Evolutionary conservation across 331 rosid species (phyloP), one percentile per base, ranked within the genome.

Genomic region (Quercus lobata): DNA sequence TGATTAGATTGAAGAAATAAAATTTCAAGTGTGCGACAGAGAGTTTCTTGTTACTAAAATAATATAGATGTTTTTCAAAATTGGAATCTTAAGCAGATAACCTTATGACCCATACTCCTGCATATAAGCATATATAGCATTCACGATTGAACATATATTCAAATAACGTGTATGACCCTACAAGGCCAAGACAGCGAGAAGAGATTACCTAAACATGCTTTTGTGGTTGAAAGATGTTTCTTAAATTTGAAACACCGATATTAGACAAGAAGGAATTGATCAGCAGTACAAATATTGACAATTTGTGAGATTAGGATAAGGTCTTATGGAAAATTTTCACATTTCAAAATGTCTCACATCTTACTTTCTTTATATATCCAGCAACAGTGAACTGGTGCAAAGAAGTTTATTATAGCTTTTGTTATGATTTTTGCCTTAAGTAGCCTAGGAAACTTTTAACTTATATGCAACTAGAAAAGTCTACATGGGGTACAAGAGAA

Each of bases 311-410:
- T 1, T 79, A 53, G 84, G 75, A 32, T 80, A 73, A 81, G 71
- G 76, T 79, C 76, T 78, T 53, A 44, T 27, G 29, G 34, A 72
- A 78, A 83, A 72, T 79, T 72, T 72, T 82, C 72, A 69, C 22
- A 57, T 11, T 66, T 72, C 75, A 80, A 79, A 79, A 61, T 54
- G 18, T 49, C 54, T 14, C 54, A 3, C 5, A 12, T 14, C 65
- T 44, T 63, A 52, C 18, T 18, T 73, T 81, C 55, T 63, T 76
- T 65, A 37, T 69, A 17, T 73, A 17, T 74, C 60, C 52, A 75
- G 19, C 27, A 77, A 35, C 17, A 19, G 17, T 24, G 70, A 63
- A 34, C 49, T 34, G 4, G 17, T 32, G 72, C n/a, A 68, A 32
- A 46, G 19, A 49, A 14, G 18, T 49, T 11, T 49, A 49, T 49